These are phyloP conservation scores for Arthonia radiata DNA, from an alignment of 495 filamentous ascomycete genomes.

Conservation along the genomic window DNA sequence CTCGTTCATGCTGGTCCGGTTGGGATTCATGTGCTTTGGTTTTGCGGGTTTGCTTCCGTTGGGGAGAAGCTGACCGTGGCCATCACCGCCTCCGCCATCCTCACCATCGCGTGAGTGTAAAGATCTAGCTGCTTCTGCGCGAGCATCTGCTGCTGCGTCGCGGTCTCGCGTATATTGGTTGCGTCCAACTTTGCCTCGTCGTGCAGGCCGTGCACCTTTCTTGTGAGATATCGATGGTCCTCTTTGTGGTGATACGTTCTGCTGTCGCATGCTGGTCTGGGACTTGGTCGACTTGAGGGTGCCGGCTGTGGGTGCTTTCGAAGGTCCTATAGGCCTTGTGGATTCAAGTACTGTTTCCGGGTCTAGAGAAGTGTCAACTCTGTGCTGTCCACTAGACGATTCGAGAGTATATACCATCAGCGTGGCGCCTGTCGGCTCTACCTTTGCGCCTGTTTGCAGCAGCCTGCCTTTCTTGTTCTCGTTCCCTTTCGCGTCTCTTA, in stretches of 20 bases:
- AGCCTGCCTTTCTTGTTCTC: constrained; percentile 41
- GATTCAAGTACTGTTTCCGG: constrained; percentile 5
- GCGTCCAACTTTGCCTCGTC: constrained; percentile 45
- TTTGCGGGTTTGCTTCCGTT: constrained; percentile 29
- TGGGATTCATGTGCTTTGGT: constrained; percentile 25
- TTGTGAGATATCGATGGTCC: too few relatives aligned
- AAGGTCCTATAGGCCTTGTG: constrained; percentile 6
- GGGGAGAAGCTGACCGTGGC: constrained; percentile 4
- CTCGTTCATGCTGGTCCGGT: constrained; percentile 58
- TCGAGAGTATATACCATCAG: constrained; percentile 36
- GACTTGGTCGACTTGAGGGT: constrained; percentile 3
- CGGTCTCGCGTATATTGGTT: constrained; percentile 72
- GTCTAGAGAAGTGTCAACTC: constrained; percentile 7
- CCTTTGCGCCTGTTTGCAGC: constrained; percentile 51
- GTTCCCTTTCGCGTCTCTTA: constrained; percentile 35
- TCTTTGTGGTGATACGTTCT: too few relatives aligned
- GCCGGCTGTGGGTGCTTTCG: constrained; percentile 4
- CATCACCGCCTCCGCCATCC: constrained; percentile 9
- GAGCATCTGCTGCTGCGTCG: constrained; percentile 24
- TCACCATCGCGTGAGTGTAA: constrained; percentile 31
- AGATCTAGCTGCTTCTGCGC: constrained; percentile 20
- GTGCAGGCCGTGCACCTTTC: constrained; percentile 16
- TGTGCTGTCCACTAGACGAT: constrained; percentile 1
- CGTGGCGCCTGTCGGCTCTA: constrained; percentile 42
- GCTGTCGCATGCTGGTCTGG: too few relatives aligned